Conservation (phyloP, 2,329 filamentous ascomycete genomes). For the Fusarium siculi region DNA sequence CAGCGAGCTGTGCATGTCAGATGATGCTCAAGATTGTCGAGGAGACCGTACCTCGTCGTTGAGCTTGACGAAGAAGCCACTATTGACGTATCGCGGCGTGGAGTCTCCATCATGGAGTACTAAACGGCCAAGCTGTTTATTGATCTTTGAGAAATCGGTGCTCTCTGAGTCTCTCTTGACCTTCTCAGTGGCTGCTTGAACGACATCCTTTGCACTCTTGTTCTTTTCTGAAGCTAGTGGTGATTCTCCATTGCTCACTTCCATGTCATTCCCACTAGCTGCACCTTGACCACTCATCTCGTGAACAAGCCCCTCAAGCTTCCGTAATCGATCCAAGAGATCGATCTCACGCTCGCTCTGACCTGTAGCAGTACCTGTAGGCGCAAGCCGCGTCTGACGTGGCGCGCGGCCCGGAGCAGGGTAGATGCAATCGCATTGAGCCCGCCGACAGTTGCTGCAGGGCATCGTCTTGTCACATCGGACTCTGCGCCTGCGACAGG, state of each 20-base stretch:
- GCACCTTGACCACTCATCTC: slow-evolving; percentile 67
- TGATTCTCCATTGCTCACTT: background rate
- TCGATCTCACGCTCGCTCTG: slow-evolving; percentile 71
- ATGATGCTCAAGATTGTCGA: no score
- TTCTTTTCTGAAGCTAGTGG: background rate
- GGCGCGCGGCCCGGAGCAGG: slow-evolving; percentile 78
- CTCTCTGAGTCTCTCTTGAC: slow-evolving; percentile 37
- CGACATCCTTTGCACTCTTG: slow-evolving; percentile 4
- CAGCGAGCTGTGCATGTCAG: slow-evolving; percentile 26
- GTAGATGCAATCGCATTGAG: slow-evolving; percentile 76
- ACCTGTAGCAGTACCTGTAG: slow-evolving; percentile 53
- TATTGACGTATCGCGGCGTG: slow-evolving; percentile 78
- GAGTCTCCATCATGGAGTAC: slow-evolving; percentile 75
- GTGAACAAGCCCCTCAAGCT: slow-evolving; percentile 79
- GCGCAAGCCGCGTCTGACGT: slow-evolving; percentile 66
- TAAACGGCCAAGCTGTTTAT: slow-evolving; percentile 61
- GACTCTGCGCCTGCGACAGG: slow-evolving; percentile 68
- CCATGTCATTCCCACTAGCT: background rate
- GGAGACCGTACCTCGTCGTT: slow-evolving; percentile 71
- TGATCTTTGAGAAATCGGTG: slow-evolving; percentile 56
- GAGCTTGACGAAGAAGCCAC: slow-evolving; percentile 78
- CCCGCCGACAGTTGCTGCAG: slow-evolving; percentile 62
- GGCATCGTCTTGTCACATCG: slow-evolving; percentile 82
- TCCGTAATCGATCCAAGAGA: slow-evolving; percentile 74
- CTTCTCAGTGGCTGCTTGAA: slow-evolving; percentile 28